Evolutionary conservation across 1,284 basidiomycete genomes (phyloP).

Genomic region (Tilletia horrida): DNA sequence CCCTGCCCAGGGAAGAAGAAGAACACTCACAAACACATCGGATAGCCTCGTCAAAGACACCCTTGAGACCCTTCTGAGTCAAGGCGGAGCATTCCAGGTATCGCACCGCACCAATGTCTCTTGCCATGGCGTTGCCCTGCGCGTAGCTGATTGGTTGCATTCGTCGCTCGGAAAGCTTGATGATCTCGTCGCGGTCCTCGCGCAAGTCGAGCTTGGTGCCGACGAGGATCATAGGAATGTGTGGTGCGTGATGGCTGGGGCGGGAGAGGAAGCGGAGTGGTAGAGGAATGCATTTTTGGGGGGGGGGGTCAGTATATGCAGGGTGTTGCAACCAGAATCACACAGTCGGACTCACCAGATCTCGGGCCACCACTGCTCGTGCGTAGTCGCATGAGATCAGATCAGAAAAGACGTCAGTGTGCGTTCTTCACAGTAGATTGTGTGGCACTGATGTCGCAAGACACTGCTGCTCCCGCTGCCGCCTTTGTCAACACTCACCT

Average conservation of each 20-base stretch:
- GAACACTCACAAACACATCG: conserved; percentile 39
- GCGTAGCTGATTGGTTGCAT: conserved; percentile 90
- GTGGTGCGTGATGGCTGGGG: conserved; percentile 82
- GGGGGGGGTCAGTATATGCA: no score
- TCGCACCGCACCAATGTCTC: conserved; percentile 83
- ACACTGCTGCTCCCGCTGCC: background rate
- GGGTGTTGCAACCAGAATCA: no score
- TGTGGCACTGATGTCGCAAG: no score
- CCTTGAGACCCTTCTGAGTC: conserved; percentile 75
- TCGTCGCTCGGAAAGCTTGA: conserved; percentile 87
- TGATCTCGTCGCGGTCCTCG: conserved; percentile 84
- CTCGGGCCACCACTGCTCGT: conserved; percentile 57
- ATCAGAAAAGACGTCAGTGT: background rate
- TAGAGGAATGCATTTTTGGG: background rate
- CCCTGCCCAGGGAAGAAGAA: background rate
- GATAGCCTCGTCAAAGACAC: conserved; percentile 54
- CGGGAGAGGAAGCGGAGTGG: conserved; percentile 20
- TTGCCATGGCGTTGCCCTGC: conserved; percentile 84
- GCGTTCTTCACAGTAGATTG: no score
- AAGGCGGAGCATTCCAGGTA: conserved; percentile 96
- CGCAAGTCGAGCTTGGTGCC: conserved; percentile 97
- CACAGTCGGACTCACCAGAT: conserved; percentile 23
- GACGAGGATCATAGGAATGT: conserved; percentile 87
- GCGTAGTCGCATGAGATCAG: conserved; percentile 9
- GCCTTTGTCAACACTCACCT: conserved; percentile 60